Conservation (phyloP, 2,329 filamentous ascomycete species). For the Phyllosticta citriasiana region DNA sequence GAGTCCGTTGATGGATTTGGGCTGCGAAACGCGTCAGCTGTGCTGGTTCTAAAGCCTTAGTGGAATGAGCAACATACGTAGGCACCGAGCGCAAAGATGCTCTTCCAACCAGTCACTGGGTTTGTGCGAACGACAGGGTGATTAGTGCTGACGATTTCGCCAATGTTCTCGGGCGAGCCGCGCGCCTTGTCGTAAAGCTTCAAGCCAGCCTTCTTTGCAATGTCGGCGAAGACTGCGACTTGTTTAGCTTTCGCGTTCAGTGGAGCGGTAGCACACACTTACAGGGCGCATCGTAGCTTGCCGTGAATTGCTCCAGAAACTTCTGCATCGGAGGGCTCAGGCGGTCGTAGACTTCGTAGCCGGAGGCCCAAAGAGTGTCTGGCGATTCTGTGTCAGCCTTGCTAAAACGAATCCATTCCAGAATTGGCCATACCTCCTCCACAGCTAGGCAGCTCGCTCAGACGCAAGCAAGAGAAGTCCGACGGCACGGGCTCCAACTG, state of each 20-base stretch:
- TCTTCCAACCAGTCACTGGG: conserved; percentile 54
- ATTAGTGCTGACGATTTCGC: conserved; percentile 37
- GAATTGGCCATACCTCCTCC: conserved; percentile 14
- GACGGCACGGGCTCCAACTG: conserved; percentile 31
- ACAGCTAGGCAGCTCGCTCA: conserved; percentile 25
- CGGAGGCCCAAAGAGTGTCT: conserved; percentile 27
- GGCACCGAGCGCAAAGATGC: conserved; percentile 36
- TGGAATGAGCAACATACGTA: conserved; percentile 8
- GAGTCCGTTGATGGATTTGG: conserved; percentile 1
- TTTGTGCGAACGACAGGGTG: conserved; percentile 53
- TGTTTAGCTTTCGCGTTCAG: not conserved
- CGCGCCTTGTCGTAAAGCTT: conserved; percentile 38
- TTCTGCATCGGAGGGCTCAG: conserved; percentile 38
- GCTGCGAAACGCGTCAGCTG: not conserved
- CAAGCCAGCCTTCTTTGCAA: conserved; percentile 32
- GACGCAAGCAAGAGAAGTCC: conserved; percentile 29
- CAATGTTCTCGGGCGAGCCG: conserved; percentile 46
- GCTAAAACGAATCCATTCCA: not conserved
- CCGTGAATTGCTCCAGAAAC: conserved; percentile 38
- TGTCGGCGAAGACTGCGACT: conserved; percentile 23
- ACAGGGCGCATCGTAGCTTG: conserved; percentile 36
- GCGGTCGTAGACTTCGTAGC: conserved; percentile 39
- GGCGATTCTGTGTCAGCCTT: not conserved
- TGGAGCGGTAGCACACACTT: conserved; percentile 11
- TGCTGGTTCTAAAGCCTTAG: not conserved